Evolutionary conservation across 2,329 filamentous ascomycete species (phyloP).

Genomic region (Chrysoporthe deuterocubensis): DNA sequence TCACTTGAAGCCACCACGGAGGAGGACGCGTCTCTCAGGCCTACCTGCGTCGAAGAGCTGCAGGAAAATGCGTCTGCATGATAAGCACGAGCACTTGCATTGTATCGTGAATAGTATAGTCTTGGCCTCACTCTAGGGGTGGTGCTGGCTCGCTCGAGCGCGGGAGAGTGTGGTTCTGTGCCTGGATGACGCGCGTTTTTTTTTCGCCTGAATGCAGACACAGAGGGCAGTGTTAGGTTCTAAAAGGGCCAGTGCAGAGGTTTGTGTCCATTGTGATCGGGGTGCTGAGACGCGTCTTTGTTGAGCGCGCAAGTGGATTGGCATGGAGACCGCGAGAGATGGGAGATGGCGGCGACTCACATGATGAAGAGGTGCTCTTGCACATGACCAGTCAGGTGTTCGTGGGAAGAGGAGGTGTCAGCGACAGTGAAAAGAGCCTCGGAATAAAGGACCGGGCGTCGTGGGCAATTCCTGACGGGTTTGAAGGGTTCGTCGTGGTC

Average conservation of each 20-base stretch:
- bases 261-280: not conserved
- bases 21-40: not conserved
- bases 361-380: slow-evolving; percentile 19
- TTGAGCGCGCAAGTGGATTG: not conserved
- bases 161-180: not conserved
- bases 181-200: not conserved
- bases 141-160: slow-evolving; percentile 2
- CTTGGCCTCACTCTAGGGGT: not conserved
- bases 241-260: not conserved
- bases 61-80: not conserved
- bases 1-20: not conserved
- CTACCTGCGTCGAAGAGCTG: not conserved
- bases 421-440: slow-evolving; percentile 21
- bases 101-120: not conserved
- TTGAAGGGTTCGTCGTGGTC: slow-evolving; percentile 4
- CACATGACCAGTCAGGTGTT: slow-evolving; percentile 29
- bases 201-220: not conserved
- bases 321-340: not conserved
- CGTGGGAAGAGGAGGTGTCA: not conserved
- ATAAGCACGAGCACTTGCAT: not conserved
- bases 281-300: not conserved
- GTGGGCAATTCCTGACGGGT: slow-evolving; percentile 9
- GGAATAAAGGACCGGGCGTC: slow-evolving; percentile 17
- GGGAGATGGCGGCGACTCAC: slow-evolving; percentile 25
- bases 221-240: not conserved